Conservation (phyloP, 2,329 filamentous ascomycete genomes). For the Alternaria solani region DNA sequence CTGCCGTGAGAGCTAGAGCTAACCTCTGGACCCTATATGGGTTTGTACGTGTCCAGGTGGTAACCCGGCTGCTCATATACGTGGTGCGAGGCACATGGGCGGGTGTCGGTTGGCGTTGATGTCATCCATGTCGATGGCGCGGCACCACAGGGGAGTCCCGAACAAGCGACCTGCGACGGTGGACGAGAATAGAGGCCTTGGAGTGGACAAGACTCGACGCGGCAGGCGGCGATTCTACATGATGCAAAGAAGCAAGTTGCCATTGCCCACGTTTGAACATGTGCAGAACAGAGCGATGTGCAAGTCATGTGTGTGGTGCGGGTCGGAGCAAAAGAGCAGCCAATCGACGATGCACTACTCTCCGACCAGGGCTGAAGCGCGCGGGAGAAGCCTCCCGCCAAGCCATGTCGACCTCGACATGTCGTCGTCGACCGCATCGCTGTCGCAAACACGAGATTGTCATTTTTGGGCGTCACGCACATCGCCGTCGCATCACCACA, state of each 20-base stretch:
- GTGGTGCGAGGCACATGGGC: not conserved
- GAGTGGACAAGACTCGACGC: not conserved
- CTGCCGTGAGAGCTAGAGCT: not conserved
- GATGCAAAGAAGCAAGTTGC: not conserved
- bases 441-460: conserved; percentile 14
- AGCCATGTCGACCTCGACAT: conserved; percentile 15
- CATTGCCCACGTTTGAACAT: not conserved
- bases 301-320: conserved; percentile 6
- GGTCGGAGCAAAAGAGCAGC: conserved; percentile 7
- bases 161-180: not conserved
- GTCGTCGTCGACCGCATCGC: conserved; percentile 1
- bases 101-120: conserved; percentile 5
- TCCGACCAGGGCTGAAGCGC: conserved; percentile 8
- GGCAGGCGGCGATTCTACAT: not conserved
- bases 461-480: conserved; percentile 1
- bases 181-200: not conserved
- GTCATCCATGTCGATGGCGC: conserved; percentile 7
- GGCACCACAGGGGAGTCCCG: not conserved
- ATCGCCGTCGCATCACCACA: not conserved
- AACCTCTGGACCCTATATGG: not conserved
- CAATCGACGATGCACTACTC: conserved; percentile 8
- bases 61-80: not conserved
- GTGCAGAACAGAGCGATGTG: not conserved
- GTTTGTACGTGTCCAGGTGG: not conserved
- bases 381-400: conserved; percentile 15